A percentile compares a stretch with the other conserved stretches of the same genome.
Conservation (phyloP, 345 rosid genomes). For the Murraya koenigii region DNA sequence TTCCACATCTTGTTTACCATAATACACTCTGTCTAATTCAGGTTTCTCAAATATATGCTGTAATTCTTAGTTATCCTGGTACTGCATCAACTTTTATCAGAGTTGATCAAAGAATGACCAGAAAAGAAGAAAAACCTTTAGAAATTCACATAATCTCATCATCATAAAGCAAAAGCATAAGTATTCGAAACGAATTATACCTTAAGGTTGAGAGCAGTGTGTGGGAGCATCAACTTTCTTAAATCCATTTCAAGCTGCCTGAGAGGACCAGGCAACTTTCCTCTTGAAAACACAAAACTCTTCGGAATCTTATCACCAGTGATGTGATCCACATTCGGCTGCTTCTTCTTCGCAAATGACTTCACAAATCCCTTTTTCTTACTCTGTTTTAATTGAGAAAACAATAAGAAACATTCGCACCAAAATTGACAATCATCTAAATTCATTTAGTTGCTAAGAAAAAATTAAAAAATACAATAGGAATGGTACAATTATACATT, state of each 20-base stretch:
- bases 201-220: constrained; percentile 88
- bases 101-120: neutral
- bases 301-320: constrained; percentile 87
- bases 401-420: neutral
- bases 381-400: constrained; percentile 33
- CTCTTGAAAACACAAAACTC: constrained; percentile 87
- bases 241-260: constrained; percentile 84
- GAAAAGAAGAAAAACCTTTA: neutral
- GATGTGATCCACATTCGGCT: constrained; percentile 57
- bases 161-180: neutral
- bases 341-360: constrained; percentile 55
- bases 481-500: neutral
- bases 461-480: neutral
- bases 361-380: constrained; percentile 52
- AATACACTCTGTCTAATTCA: neutral
- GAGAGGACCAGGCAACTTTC: constrained; percentile 77
- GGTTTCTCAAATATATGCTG: neutral
- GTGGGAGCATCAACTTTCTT: constrained; percentile 92
- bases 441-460: neutral
- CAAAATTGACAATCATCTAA: neutral
- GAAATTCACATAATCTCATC: neutral
- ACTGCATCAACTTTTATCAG: neutral
- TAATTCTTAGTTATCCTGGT: neutral
- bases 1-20: neutral
- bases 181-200: constrained; percentile 21